Conservation (phyloP, 129 eudicot species). For the Deinandra increscens region DNA sequence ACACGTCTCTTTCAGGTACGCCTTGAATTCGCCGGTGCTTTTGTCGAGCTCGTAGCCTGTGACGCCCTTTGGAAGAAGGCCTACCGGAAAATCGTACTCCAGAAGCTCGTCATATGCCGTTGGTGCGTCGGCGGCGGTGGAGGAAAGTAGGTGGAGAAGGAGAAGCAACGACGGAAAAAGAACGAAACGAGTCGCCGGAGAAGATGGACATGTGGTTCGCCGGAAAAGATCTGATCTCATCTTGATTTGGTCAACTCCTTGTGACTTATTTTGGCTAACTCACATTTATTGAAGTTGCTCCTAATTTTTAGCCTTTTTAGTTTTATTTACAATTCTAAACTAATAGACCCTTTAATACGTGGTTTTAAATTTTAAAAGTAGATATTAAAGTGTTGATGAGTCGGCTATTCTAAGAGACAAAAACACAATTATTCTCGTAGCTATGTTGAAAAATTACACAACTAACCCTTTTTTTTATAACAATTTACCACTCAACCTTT, state of each 20-base stretch:
- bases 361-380: too few species aligned
- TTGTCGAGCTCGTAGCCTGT: conserved; percentile 46
- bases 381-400: too few species aligned
- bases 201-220: conserved; percentile 11
- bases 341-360: too few species aligned
- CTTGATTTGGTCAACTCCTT: conserved; percentile 13
- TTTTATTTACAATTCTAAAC: too few species aligned
- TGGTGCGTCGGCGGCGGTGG: conserved; percentile 19
- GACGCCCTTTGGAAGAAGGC: conserved; percentile 53
- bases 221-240: conserved; percentile 34
- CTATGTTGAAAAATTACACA: too few species aligned
- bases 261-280: not conserved
- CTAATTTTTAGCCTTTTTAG: too few species aligned
- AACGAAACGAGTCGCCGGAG: conserved; percentile 13
- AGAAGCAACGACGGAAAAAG: conserved; percentile 4
- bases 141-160: not conserved
- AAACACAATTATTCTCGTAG: too few species aligned
- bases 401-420: too few species aligned
- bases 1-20: conserved; percentile 37
- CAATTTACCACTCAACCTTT: not conserved
- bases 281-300: not conserved
- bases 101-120: conserved; percentile 44
- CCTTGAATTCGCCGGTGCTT: conserved; percentile 45
- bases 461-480: not conserved
- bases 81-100: conserved; percentile 49